A percentile compares a stretch with the other conserved stretches of the same genome.
Evolutionary conservation across 2,329 filamentous ascomycete species (phyloP).

Genomic region (Trematosphaeria pertusa): DNA sequence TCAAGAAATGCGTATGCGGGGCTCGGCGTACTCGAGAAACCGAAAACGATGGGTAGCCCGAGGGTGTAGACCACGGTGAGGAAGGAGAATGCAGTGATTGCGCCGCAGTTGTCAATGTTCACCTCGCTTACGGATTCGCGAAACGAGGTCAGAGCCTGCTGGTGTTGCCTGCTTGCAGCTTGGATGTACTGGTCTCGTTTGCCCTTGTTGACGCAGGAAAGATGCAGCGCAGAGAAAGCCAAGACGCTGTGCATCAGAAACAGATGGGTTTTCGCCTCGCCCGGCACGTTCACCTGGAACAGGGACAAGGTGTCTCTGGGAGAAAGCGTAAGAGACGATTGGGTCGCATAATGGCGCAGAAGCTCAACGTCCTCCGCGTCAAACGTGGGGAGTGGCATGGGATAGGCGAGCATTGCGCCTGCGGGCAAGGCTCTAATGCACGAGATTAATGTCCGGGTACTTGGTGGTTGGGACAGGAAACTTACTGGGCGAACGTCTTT

Average conservation of each 20-base stretch:
- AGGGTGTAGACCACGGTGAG: slow-evolving; percentile 18
- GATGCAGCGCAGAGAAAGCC: slow-evolving; percentile 30
- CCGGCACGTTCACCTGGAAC: slow-evolving; percentile 27
- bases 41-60: slow-evolving; percentile 18
- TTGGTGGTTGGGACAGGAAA: background rate
- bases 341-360: slow-evolving; percentile 23
- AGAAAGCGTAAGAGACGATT: slow-evolving; percentile 19
- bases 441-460: slow-evolving; percentile 4
- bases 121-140: slow-evolving; percentile 18
- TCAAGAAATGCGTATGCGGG: slow-evolving; percentile 15
- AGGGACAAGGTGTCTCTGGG: slow-evolving; percentile 15
- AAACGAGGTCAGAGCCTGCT: slow-evolving; percentile 21
- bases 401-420: slow-evolving; percentile 9
- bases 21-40: slow-evolving; percentile 10
- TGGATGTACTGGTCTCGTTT: slow-evolving; percentile 16
- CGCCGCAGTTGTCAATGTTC: slow-evolving; percentile 15
- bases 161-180: slow-evolving; percentile 25
- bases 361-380: slow-evolving; percentile 18
- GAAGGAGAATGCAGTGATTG: slow-evolving; percentile 21
- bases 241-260: slow-evolving; percentile 34
- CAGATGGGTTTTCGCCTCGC: slow-evolving; percentile 25
- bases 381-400: slow-evolving; percentile 13
- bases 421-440: slow-evolving; percentile 5
- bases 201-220: slow-evolving; percentile 14
- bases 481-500: slow-evolving; percentile 12